Evolutionary conservation across 2,329 filamentous ascomycete genomes (phyloP).

Genomic region (Colletotrichum neosansevieriae): DNA sequence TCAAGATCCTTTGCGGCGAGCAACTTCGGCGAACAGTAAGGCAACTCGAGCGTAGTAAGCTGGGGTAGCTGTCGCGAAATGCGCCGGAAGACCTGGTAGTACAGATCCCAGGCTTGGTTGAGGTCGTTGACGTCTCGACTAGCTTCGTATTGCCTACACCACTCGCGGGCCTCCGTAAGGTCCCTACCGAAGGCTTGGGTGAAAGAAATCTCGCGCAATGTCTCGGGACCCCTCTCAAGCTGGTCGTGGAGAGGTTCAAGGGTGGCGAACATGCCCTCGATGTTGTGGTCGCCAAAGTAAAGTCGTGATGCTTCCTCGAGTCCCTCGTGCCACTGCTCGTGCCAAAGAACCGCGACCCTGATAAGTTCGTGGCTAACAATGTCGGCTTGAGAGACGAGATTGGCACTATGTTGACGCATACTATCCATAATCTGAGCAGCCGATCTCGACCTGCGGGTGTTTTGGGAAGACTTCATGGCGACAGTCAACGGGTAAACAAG

Average conservation of each 20-base stretch:
- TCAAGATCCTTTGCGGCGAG: constrained; percentile 88
- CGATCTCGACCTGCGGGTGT: constrained; percentile 84
- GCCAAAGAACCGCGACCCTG: constrained; percentile 96
- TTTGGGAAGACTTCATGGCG: constrained; percentile 92
- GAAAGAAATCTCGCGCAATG: constrained; percentile 95
- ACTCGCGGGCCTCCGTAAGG: constrained; percentile 92
- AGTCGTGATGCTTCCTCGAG: constrained; percentile 95
- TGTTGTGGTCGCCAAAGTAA: constrained; percentile 98
- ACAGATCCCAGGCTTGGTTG: constrained; percentile 98
- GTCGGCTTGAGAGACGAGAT: constrained; percentile 94
- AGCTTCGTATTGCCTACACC: constrained; percentile 91
- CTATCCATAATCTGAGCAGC: constrained; percentile 97
- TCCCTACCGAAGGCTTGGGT: constrained; percentile 97
- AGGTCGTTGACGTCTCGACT: constrained; percentile 94
- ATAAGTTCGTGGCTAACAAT: constrained; percentile 97
- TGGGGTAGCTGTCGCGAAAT: constrained; percentile 95
- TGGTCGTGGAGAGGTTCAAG: constrained; percentile 92
- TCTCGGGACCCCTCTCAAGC: constrained; percentile 91
- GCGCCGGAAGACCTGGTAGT: constrained; percentile 97
- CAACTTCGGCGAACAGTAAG: constrained; percentile 96
- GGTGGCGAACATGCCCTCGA: constrained; percentile 95
- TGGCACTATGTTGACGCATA: constrained; percentile 94
- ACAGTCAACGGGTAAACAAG: constrained; percentile 97
- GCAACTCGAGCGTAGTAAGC: constrained; percentile 90
- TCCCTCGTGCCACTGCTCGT: constrained; percentile 98